These are phyloP conservation scores for Verruconis gallopava DNA, from an alignment of 2,329 filamentous ascomycete species.

Conservation along the genomic window DNA sequence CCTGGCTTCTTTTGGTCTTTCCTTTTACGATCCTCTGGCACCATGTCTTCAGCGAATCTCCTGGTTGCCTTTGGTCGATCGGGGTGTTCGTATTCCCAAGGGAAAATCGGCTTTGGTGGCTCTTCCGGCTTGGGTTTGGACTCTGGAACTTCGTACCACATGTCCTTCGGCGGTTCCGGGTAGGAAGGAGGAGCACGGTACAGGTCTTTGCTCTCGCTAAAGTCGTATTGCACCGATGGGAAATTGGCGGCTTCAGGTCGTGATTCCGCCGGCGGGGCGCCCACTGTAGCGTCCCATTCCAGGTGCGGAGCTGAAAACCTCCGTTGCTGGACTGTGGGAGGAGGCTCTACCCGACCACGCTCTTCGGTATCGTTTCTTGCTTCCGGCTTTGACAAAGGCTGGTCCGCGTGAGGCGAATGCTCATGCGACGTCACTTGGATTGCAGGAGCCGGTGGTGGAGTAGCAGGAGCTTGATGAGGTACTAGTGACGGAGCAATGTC, in stretches of 20 bases:
- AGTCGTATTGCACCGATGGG: constrained; percentile 64
- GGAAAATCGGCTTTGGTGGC: constrained; percentile 63
- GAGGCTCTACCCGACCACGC: constrained; percentile 30
- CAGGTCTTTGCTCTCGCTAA: constrained; percentile 62
- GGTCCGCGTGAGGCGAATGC: constrained; percentile 18
- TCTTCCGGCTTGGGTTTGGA: constrained; percentile 42
- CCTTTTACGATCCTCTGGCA: constrained; percentile 16
- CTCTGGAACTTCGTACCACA: constrained; percentile 75
- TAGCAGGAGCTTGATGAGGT: constrained; percentile 13
- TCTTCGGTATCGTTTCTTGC: constrained; percentile 31
- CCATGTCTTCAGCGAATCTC: constrained; percentile 48
- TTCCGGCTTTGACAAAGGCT: constrained; percentile 30
- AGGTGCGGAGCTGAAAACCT: constrained; percentile 44
- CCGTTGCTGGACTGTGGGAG: constrained; percentile 33
- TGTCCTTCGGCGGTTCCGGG: constrained; percentile 70
- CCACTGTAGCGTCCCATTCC: constrained; percentile 48
- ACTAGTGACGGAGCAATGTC: constrained; percentile 6
- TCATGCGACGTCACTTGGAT: background rate
- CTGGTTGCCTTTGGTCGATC: constrained; percentile 47
- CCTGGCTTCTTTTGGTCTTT: background rate
- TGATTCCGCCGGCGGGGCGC: constrained; percentile 46
- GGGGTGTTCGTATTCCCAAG: constrained; percentile 66
- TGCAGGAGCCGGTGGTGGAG: constrained; percentile 22
- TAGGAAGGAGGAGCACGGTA: constrained; percentile 69
- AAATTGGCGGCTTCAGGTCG: constrained; percentile 79